Evolutionary conservation across 2,329 filamentous ascomycete genomes (phyloP).

Genomic region (Pseudogymnoascus sp.): DNA sequence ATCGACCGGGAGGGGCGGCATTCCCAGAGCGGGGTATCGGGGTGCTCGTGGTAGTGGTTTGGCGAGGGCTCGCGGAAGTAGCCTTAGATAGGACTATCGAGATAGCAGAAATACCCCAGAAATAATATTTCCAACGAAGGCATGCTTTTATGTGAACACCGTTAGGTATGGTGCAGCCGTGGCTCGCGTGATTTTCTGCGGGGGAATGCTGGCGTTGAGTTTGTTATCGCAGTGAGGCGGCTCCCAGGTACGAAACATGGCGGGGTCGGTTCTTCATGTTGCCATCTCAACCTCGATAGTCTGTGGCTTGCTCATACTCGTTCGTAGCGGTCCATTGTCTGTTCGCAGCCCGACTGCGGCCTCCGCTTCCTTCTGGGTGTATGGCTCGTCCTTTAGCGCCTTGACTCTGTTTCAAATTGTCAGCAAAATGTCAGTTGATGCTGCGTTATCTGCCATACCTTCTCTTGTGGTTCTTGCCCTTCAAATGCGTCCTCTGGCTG

Average conservation of each 20-base stretch:
- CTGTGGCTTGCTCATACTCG: slow-evolving; percentile 16
- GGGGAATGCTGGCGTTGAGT: not conserved
- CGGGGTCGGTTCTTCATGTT: not conserved
- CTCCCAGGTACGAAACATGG: not conserved
- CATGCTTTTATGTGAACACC: not conserved
- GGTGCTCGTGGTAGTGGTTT: slow-evolving; percentile 16
- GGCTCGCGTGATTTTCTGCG: not conserved
- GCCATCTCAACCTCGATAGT: slow-evolving; percentile 36
- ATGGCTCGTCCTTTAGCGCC: slow-evolving; percentile 73
- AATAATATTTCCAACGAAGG: not conserved
- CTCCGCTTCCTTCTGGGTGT: slow-evolving; percentile 78
- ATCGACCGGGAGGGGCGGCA: slow-evolving; percentile 21
- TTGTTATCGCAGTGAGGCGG: not conserved
- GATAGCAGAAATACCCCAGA: slow-evolving; percentile 6
- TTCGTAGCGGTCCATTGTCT: slow-evolving; percentile 50
- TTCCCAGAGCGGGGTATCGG: not conserved
- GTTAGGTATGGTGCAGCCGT: not conserved
- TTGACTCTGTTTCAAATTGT: slow-evolving; percentile 53
- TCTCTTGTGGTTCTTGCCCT: slow-evolving; percentile 90
- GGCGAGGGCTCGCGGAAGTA: slow-evolving; percentile 23
- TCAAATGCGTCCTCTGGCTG: slow-evolving; percentile 66
- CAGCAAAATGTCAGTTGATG: not conserved
- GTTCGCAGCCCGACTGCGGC: slow-evolving; percentile 65
- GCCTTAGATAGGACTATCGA: slow-evolving; percentile 15
- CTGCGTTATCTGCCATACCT: slow-evolving; percentile 44